phyloP scores from a whole-genome alignment of 73 alveolate species.

The Tetrahymena borealis region DNA sequence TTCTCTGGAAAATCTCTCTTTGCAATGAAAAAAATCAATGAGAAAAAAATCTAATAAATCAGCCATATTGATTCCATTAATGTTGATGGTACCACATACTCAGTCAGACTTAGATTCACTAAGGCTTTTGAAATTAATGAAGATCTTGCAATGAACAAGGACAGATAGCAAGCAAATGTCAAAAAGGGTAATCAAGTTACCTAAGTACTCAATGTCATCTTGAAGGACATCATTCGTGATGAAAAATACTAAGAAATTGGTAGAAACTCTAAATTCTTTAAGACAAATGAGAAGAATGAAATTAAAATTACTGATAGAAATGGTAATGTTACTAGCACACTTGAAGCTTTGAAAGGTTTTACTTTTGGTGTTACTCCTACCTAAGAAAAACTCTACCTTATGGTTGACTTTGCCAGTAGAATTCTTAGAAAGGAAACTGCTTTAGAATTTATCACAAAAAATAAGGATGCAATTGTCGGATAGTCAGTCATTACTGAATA shows the following conservation, averaged over 20 bases:
- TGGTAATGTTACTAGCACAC: not conserved
- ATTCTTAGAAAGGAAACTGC: slow-evolving; percentile 30
- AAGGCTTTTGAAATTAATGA: not conserved
- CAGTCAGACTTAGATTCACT: not conserved
- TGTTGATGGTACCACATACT: not conserved
- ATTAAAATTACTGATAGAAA: not conserved
- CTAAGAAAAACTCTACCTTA: not conserved
- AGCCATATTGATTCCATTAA: not conserved
- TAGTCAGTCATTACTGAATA: slow-evolving; percentile 62
- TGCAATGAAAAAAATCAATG: not conserved
- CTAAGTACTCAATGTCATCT: not conserved
- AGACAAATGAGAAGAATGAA: not conserved
- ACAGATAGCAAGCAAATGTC: not conserved
- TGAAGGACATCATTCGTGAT: not conserved
- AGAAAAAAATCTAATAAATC: not conserved
- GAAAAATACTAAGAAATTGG: not conserved
- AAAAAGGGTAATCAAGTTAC: not conserved
- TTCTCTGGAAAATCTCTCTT: not conserved
- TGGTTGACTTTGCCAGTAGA: slow-evolving; percentile 23
- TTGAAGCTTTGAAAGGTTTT: not conserved
- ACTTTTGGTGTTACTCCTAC: not conserved
- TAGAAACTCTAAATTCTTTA: not conserved
- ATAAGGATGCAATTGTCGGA: slow-evolving; percentile 33
- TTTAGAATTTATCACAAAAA: not conserved
- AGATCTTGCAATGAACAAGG: not conserved